Conservation (phyloP, 2,329 filamentous ascomycete species). For the Fusarium nodosum region DNA sequence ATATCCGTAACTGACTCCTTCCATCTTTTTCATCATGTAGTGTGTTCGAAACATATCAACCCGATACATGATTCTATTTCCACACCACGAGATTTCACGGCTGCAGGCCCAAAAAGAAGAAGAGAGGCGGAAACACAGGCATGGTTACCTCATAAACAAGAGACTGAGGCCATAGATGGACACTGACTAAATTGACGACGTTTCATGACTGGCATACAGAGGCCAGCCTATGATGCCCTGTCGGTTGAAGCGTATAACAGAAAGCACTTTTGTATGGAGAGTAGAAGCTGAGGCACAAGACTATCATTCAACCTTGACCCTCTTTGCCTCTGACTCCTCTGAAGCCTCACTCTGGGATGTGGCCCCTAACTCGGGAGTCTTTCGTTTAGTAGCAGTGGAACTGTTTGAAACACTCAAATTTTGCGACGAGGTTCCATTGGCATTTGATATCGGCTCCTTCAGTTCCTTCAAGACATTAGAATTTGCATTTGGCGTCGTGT, state of each 20-base stretch:
- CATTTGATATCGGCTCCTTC: constrained; percentile 14
- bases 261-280: constrained; percentile 29
- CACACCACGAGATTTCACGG: constrained; percentile 13
- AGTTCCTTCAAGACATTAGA: constrained; percentile 21
- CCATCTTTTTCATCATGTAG: constrained; percentile 16
- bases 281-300: not conserved
- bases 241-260: constrained; percentile 22
- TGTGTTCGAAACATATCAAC: constrained; percentile 7
- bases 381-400: constrained; percentile 62
- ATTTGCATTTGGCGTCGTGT: constrained; percentile 33
- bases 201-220: constrained; percentile 34
- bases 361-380: constrained; percentile 66
- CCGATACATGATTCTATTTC: constrained; percentile 16
- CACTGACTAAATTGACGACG: constrained; percentile 14
- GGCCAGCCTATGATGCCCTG: constrained; percentile 39
- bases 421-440: constrained; percentile 31
- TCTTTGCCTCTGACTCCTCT: constrained; percentile 65
- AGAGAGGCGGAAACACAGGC: constrained; percentile 25
- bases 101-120: constrained; percentile 29
- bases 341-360: constrained; percentile 58
- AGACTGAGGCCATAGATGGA: constrained; percentile 9
- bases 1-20: constrained; percentile 24
- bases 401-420: constrained; percentile 42
- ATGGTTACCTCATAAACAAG: constrained; percentile 30
- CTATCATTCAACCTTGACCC: constrained; percentile 64